A percentile compares a stretch with the other conserved stretches of the same genome.
Conservation (phyloP, 1,284 basidiomycete species). For the Sporisorium scitamineum region DNA sequence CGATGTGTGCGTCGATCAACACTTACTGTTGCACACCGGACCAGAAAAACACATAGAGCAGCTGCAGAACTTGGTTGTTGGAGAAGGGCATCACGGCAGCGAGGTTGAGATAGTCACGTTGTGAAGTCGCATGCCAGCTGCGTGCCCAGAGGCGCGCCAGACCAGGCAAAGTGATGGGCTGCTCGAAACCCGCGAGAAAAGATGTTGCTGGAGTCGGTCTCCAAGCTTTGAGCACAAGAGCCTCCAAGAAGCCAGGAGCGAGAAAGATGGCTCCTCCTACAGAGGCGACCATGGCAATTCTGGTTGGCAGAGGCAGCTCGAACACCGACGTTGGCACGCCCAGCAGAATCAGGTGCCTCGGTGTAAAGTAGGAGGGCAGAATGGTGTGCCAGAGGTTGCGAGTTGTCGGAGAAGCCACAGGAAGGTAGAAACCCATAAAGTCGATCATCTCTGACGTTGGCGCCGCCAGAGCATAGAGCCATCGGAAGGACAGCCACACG, state of each 20-base stretch:
- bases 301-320: conserved; percentile 24
- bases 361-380: conserved; percentile 12
- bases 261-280: conserved; percentile 28
- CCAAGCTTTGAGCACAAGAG: conserved; percentile 17
- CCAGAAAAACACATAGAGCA: conserved; percentile 46
- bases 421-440: conserved; percentile 29
- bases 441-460: conserved; percentile 21
- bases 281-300: conserved; percentile 3
- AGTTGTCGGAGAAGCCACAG: conserved; percentile 8
- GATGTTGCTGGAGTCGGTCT: conserved; percentile 19
- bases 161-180: conserved; percentile 22
- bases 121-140: conserved; percentile 43
- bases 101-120: conserved; percentile 38
- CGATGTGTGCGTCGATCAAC: neutral
- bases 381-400: conserved; percentile 6
- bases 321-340: conserved; percentile 16
- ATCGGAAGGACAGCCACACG: conserved; percentile 13
- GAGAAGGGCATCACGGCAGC: conserved; percentile 25
- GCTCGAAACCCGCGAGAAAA: conserved; percentile 34
- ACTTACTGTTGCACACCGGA: conserved; percentile 48
- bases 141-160: conserved; percentile 37
- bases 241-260: conserved; percentile 14
- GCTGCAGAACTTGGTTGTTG: conserved; percentile 5
- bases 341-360: conserved; percentile 5
- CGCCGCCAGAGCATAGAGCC: conserved; percentile 28